Conservation (phyloP, 78 protist species). For the Dictyostelium brefeldianum region DNA sequence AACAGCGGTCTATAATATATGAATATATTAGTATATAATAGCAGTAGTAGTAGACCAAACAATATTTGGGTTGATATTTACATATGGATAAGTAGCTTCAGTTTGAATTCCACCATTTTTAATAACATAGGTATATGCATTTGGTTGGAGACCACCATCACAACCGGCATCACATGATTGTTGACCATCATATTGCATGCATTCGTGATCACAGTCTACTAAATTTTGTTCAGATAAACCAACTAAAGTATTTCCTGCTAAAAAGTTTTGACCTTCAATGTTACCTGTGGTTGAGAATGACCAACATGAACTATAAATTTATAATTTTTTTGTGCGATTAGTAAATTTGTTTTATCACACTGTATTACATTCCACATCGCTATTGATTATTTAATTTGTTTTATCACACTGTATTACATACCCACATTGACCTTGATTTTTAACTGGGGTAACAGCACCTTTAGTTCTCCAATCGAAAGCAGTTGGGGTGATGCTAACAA, state of each 20-base stretch:
- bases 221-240: constrained; percentile 42
- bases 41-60: too few species aligned
- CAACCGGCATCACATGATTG: constrained; percentile 85
- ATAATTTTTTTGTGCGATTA: too few species aligned
- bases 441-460: constrained; percentile 26
- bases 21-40: too few species aligned
- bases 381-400: too few species aligned
- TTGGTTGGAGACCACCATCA: constrained; percentile 82
- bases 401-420: too few species aligned
- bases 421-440: constrained; percentile 52
- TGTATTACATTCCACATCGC: too few species aligned
- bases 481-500: not conserved
- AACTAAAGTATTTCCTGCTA: not conserved
- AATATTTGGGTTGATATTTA: too few species aligned
- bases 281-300: constrained; percentile 38
- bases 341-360: too few species aligned
- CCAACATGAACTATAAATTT: too few species aligned
- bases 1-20: constrained; percentile 27
- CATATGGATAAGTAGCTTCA: constrained; percentile 91
- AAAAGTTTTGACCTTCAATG: constrained; percentile 10
- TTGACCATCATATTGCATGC: constrained; percentile 49
- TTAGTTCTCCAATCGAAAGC: constrained; percentile 85
- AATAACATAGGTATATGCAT: constrained; percentile 75
- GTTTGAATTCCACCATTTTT: constrained; percentile 76
- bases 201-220: constrained; percentile 22